Percentiles rank a stretch among this genome's conserved stretches.
These are phyloP conservation scores for Apophysomyces variabilis DNA, from an alignment of 371 early-diverging fungal species.

Conservation along the genomic window DNA sequence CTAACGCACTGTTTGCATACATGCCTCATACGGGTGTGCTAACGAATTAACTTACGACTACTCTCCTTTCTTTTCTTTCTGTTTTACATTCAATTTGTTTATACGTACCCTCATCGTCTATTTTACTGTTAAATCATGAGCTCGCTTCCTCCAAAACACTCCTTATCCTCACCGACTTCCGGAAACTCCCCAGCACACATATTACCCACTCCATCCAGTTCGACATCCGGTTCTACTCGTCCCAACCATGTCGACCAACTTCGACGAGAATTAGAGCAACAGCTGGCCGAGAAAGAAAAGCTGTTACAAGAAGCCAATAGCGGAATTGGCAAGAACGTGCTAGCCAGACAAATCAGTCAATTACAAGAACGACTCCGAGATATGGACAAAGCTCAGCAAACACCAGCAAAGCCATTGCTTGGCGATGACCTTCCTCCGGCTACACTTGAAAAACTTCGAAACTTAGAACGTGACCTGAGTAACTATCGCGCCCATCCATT, in stretches of 20 bases:
- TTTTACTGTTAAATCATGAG: slow-evolving; percentile 21
- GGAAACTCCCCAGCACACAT: slow-evolving; percentile 29
- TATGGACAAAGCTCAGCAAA: slow-evolving; percentile 31
- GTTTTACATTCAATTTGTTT: neutral
- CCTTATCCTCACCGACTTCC: slow-evolving; percentile 45
- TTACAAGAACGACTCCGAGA: slow-evolving; percentile 42
- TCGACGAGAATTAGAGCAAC: slow-evolving; percentile 43
- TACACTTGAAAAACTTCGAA: slow-evolving; percentile 39
- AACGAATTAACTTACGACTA: slow-evolving; percentile 8
- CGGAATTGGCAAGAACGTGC: slow-evolving; percentile 51
- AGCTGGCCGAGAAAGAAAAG: slow-evolving; percentile 49
- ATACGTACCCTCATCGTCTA: neutral
- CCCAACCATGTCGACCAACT: slow-evolving; percentile 24
- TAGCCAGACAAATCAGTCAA: slow-evolving; percentile 48
- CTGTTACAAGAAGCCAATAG: slow-evolving; percentile 46
- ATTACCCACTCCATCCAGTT: slow-evolving; percentile 50
- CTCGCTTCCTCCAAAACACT: slow-evolving; percentile 40
- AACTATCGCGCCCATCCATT: slow-evolving; percentile 29
- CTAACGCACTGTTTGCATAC: slow-evolving; percentile 7
- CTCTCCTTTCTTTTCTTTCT: slow-evolving; percentile 9
- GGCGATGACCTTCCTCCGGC: slow-evolving; percentile 34
- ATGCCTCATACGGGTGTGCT: slow-evolving; percentile 5
- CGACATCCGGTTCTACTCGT: slow-evolving; percentile 31
- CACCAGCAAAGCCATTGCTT: slow-evolving; percentile 19
- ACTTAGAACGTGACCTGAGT: slow-evolving; percentile 44